Base-by-base conservation (phyloP, 208 protist genomes). In the Strigomonas culicis region DNA sequence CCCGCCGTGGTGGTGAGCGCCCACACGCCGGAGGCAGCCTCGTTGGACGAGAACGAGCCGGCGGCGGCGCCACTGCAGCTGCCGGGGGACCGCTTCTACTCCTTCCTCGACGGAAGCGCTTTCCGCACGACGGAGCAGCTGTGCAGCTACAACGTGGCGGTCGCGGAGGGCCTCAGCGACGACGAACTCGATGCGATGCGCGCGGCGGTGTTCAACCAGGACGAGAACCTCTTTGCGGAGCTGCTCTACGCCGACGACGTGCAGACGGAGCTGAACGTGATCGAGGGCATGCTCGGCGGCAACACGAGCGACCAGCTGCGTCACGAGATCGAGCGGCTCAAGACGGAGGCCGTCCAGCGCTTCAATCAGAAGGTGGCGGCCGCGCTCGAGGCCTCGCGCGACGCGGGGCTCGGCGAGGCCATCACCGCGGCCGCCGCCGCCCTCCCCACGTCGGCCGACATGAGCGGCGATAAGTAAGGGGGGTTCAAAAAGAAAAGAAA, bases 231-330 rank as follows among this genome's bases (percentile, higher is more conserved):
- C 10, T 94, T 94, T 72, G 88, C 88, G 24, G 84, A 94, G 66
- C 75, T 94, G 59, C 77, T 94, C 32, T 94, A 94, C 70, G 88
- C 70, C 41, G 88, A 94, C 56, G 82, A 84, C 55, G 73, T 94
- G 15, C 71, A 80, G 57, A 70, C 61, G 6, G 70, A 77, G 46
- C 58, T 80, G 22, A 63, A 39, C 10, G 61, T 66, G 13, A 68
- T 79, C 15, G 63, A 75, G 1, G 60, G 34, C 19, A 66, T 63
- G 11, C 36, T 76, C 15, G 51, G 62, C 44, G 67, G 69, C 51
- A 10, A 13, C 52, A n/a, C 25, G 24, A 36, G 30, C 10, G 52
- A 3, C 8, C n/a, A 34, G 17, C 30, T 36, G 30, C 52, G n/a
- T 10, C 24, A 7, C 24, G 52, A 27, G 24, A 25, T 58, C 22